Evolutionary conservation across 768 basidiomycete genomes (phyloP), one percentile per base, ranked within the genome.

Genomic region (Psilocybe subaeruginosa): DNA sequence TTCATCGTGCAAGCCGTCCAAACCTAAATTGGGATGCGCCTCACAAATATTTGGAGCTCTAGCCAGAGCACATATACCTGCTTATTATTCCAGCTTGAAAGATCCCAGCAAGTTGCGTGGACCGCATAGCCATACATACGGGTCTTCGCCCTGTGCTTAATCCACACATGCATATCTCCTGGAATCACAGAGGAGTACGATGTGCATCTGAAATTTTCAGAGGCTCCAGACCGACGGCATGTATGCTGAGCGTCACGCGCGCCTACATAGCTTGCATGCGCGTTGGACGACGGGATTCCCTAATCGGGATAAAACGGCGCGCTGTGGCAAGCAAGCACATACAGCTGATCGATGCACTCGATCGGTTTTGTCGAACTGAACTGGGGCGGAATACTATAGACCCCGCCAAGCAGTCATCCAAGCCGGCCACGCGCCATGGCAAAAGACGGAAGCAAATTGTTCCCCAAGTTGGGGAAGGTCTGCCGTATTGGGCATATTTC

Each of bases 291-390:
- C 47, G 47, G n/a, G 19, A 35, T 14, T 39, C 35, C 54, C 57
- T 19, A 63, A 63, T 31, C 14, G 56, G 58, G 58, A 54, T 56
- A 56, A 46, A 53, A 63, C 45, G 54, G 54, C 53, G 58, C 50
- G 50, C 2, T 7, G 16, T 5, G 16, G 48, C 56, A 63, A 64
- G 50, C 50, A 59, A 23, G 53, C 43, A 48, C 61, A 66, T 52
- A 63, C 48, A 63, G 45, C 54, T 54, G 54, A 61, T 56, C 62
- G 46, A 54, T 45, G 58, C 56, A 54, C 54, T 50, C 54, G 59
- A 63, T 60, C 65, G 54, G 58, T 53, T 27, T 31, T 53, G 33
- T 51, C 30, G 33, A 43, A 43, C 54, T 60, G 46, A 54, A 55
- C 48, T 41, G 55, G 30, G 45, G 54, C 52, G 51, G 47, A 48